phyloP scores from a whole-genome alignment of 352 stramenopile species.

The Blastocystis hominis region DNA sequence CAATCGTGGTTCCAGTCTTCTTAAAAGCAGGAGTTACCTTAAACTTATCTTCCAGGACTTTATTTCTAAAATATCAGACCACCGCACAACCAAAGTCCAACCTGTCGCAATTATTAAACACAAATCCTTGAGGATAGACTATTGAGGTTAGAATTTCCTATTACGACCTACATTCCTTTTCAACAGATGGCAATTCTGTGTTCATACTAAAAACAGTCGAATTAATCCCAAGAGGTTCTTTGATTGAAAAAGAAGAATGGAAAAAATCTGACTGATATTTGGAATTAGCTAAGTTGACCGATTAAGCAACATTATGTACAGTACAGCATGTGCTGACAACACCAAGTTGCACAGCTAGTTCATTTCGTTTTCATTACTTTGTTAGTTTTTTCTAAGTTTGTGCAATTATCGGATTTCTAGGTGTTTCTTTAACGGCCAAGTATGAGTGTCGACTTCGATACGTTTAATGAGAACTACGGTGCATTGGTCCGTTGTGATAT shows the following conservation, averaged over 20 bases:
- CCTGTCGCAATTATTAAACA: slow-evolving; percentile 46
- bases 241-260: slow-evolving; percentile 49
- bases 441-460: not conserved
- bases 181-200: slow-evolving; percentile 36
- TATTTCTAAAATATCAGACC: slow-evolving; percentile 28
- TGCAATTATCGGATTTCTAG: not conserved
- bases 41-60: slow-evolving; percentile 44
- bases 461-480: not conserved
- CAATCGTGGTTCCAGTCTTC: slow-evolving; percentile 58
- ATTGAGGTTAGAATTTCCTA: not conserved
- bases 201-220: not conserved
- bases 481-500: not conserved
- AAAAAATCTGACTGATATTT: slow-evolving; percentile 7
- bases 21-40: slow-evolving; percentile 18
- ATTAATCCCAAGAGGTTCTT: not conserved
- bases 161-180: slow-evolving; percentile 30
- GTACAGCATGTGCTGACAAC: too few relatives aligned
- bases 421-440: not conserved
- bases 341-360: not conserved
- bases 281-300: not conserved
- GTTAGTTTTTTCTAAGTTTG: not conserved
- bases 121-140: slow-evolving; percentile 58
- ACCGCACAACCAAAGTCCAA: not conserved
- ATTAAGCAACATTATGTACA: too few relatives aligned
- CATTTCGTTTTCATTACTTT: not conserved